Evolutionary conservation across 2,329 filamentous ascomycete genomes (phyloP), one percentile per base, ranked within the genome.

Genomic region (Colletotrichum plurivorum): DNA sequence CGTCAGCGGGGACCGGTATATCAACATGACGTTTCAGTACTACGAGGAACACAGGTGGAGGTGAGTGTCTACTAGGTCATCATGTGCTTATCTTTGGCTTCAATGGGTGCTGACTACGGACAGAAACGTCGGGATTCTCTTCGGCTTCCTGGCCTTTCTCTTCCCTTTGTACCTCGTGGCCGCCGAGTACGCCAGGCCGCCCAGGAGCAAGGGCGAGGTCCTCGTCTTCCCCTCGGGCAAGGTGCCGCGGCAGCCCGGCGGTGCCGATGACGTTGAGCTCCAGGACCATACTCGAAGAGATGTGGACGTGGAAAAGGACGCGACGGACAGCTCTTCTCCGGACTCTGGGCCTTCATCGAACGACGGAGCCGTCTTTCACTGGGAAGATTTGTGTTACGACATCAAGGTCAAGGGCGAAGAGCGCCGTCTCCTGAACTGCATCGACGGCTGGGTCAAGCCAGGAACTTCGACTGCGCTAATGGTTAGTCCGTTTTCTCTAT

Each of bases 361-460:
- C 9, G 22, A 10, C 10, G 25, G 87, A 10, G 87, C 89, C 16
- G 88, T 92, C 46, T 93, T 93, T 78, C 89, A 91, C 71, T 93
- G 91, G 91, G 83, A 88, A 65, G 84, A 92, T 71, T 86, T 93
- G 2, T 91, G 89, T 76, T 94, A 78, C 39, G 76, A 83, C 43
- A 81, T 83, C 73, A 88, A 89, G 73, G 92, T 93, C 76, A 93
- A 93, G 77, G 83, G 83, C 3, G 86, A 92, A 69, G 78, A 83
- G 2, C 86, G 92, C 12, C 87, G 89, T 36, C 87, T 94, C 72
- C 79, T 94, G 45, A 89, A 94, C 71, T 84, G 92, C 62, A 90
- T 94, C 3, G 89, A 93, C 74, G 92, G 92, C 8, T 94, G 91
- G 90, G 91, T 94, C 64, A 92, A 93, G 76, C 92, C 92, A 6